phyloP scores from a whole-genome alignment of 257 asterid species.

The Capsicum rhomboideum region DNA sequence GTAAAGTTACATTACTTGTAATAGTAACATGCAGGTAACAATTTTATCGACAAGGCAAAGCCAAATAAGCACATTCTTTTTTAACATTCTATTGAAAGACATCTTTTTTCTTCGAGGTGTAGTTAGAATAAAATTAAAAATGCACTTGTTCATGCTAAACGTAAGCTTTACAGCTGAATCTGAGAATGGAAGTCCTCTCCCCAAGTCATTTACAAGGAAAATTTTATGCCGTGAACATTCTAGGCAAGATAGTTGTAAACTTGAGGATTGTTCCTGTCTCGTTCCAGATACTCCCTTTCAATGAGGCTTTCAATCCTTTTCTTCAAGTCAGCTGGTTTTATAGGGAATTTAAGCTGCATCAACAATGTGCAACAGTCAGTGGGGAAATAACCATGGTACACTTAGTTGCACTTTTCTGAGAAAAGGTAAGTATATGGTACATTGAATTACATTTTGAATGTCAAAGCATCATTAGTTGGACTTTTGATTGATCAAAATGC shows the following conservation, averaged over 20 bases:
- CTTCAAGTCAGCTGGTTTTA: slow-evolving; percentile 96
- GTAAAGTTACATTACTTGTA: background rate
- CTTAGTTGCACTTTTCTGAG: background rate
- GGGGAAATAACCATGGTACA: background rate
- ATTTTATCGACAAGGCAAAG: background rate
- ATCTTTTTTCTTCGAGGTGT: background rate
- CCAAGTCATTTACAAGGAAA: background rate
- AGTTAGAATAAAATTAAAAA: background rate
- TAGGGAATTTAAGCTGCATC: slow-evolving; percentile 86
- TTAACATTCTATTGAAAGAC: background rate
- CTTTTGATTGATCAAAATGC: background rate
- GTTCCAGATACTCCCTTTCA: slow-evolving; percentile 87
- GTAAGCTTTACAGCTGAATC: background rate
- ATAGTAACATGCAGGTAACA: background rate
- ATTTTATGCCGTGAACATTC: background rate
- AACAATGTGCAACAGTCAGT: background rate
- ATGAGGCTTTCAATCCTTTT: slow-evolving; percentile 93
- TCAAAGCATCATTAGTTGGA: background rate
- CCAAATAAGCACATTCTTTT: background rate
- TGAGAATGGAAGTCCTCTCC: background rate
- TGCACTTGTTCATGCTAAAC: background rate
- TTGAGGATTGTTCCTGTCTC: slow-evolving; percentile 32
- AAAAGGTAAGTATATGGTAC: background rate
- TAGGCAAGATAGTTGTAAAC: background rate
- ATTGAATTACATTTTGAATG: background rate